Base-by-base conservation (phyloP, 768 basidiomycete species). In the Cantharellus anzutake region DNA sequence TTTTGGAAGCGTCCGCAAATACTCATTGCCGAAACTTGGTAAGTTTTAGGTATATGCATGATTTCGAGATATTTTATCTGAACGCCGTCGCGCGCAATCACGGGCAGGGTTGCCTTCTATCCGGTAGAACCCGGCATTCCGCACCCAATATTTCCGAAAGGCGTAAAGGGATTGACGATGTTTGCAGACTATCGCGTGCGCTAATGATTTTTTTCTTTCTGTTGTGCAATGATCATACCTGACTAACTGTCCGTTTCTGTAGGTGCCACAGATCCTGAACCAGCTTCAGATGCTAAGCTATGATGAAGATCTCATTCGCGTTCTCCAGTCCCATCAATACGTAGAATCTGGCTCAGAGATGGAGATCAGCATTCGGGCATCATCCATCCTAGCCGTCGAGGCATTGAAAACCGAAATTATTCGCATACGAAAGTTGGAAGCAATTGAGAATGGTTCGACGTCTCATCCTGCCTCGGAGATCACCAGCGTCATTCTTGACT, bases 1-100 rank as follows among this genome's bases (percentile, higher is more conserved):
- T 75, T 93, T 60, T 91, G 89, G 86, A 94, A 94, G 68, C 81
- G 90, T 41, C 82, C 89, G 1, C 90, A 94, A 64, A 94, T 94
- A 60, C 76, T 93, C 42, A 83, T 92, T 40, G 90, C 90, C 0
- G 90, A 94, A 67, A 82, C 80, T 0, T 92, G 88, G 68, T 68
- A 57, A n/a, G 58, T 40, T 20, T 41, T 40, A 20, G 2, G n/a
- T 41, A 56, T 20, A 5, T 39, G 11, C 5, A 14, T 57, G 38
- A 38, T 14, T 57, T 5, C 35, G 41, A 5, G 56, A 16, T 40
- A 14, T 41, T 5, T 14, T 40, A 14, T 41, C 38, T 44, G 35
- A 3, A n/a, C 51, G 2, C 41, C 5, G 5, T 42, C 41, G 29
- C 29, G 11, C 44, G 11, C 29, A 11, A 29, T 48, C 44, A 48